A percentile compares a stretch with the other conserved stretches of the same genome.
Evolutionary conservation across 1,139 yeast species (phyloP).

Genomic region (Chernovozyma aurita): DNA sequence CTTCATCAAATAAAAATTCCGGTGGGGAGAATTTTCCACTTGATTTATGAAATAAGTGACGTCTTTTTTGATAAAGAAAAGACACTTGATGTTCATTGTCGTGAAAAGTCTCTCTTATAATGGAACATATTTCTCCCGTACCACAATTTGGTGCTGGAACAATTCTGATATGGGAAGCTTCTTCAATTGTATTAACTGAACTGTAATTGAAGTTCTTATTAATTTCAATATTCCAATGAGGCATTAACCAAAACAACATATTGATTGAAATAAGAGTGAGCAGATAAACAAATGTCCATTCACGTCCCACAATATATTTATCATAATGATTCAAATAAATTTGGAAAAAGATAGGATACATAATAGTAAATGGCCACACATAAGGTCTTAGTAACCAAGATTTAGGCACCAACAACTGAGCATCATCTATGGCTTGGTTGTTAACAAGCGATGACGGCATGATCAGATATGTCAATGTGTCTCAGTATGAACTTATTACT

Average conservation of each 20-base stretch:
- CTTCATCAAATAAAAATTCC: slow-evolving; percentile 63
- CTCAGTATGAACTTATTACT: no score
- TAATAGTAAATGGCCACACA: slow-evolving; percentile 74
- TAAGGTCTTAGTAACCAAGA: slow-evolving; percentile 64
- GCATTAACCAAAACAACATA: slow-evolving; percentile 78
- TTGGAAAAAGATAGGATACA: slow-evolving; percentile 73
- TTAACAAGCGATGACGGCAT: slow-evolving; percentile 37
- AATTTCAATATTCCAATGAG: slow-evolving; percentile 87
- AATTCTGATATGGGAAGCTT: slow-evolving; percentile 70
- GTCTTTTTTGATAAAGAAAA: slow-evolving; percentile 87
- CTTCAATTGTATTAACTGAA: slow-evolving; percentile 45
- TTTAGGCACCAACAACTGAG: slow-evolving; percentile 72
- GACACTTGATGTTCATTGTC: slow-evolving; percentile 63
- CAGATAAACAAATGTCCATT: slow-evolving; percentile 85
- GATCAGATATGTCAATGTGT: no score
- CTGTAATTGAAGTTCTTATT: slow-evolving; percentile 68
- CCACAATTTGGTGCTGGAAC: slow-evolving; percentile 86
- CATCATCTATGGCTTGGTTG: slow-evolving; percentile 57
- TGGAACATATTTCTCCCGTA: slow-evolving; percentile 70
- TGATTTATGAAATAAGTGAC: slow-evolving; percentile 66
- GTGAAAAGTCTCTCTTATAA: slow-evolving; percentile 52
- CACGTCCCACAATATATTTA: slow-evolving; percentile 70
- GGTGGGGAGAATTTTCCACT: slow-evolving; percentile 72
- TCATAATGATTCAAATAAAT: slow-evolving; percentile 72
- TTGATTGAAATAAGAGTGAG: slow-evolving; percentile 72